A percentile compares a stretch with the other conserved stretches of the same genome.
phyloP scores from a whole-genome alignment of 1,284 basidiomycete genomes.

The Ceratobasidium sp. region DNA sequence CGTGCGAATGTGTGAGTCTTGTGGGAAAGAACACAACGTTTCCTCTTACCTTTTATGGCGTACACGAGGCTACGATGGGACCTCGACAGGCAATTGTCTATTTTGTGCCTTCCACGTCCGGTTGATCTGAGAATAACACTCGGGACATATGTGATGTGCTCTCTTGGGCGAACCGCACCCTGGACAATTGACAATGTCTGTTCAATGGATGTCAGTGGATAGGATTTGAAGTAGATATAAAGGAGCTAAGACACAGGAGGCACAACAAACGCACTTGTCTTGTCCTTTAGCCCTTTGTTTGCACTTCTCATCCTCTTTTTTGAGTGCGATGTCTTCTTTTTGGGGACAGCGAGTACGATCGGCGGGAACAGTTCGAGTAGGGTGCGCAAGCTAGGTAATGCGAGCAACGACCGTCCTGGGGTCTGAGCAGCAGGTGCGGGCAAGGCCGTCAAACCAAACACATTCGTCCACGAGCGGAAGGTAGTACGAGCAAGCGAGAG shows the following conservation, averaged over 20 bases:
- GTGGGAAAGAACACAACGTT: no score
- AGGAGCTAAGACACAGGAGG: slow-evolving; percentile 36
- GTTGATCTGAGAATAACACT: slow-evolving; percentile 82
- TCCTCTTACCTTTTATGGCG: background rate
- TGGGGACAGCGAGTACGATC: slow-evolving; percentile 90
- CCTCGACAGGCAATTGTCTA: slow-evolving; percentile 38
- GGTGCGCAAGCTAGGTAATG: slow-evolving; percentile 51
- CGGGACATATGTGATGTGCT: slow-evolving; percentile 86
- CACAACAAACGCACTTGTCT: slow-evolving; percentile 71
- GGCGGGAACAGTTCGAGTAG: slow-evolving; percentile 86
- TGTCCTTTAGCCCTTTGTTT: slow-evolving; percentile 95
- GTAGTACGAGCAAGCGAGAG: slow-evolving; percentile 50
- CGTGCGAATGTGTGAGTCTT: background rate
- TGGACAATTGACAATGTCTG: slow-evolving; percentile 92
- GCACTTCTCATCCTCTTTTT: slow-evolving; percentile 94
- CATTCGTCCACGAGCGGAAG: slow-evolving; percentile 7
- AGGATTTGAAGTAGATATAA: background rate
- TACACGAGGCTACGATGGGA: background rate
- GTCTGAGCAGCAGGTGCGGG: background rate
- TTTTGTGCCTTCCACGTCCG: slow-evolving; percentile 65
- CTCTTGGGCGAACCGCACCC: slow-evolving; percentile 90
- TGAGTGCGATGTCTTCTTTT: slow-evolving; percentile 93
- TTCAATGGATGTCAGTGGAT: background rate
- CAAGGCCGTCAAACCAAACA: background rate
- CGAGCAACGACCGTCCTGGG: background rate